Conservation (phyloP, 352 stramenopile genomes). For the Albugo laibachii region DNA sequence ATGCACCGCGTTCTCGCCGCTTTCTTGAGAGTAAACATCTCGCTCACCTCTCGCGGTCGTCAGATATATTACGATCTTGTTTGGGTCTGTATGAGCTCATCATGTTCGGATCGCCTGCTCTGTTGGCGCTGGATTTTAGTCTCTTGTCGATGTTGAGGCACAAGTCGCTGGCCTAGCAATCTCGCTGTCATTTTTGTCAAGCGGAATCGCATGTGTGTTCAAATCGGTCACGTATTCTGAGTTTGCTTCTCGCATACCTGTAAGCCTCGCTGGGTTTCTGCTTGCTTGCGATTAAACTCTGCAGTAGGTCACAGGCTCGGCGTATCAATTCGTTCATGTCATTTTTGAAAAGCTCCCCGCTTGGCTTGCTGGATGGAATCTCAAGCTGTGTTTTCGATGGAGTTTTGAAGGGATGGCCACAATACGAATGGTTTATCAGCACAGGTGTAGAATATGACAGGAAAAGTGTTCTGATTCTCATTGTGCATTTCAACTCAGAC, state of each 20-base stretch:
- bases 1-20: neutral
- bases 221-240: constrained; percentile 84
- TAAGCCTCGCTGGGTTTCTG: constrained; percentile 11
- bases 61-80: no score
- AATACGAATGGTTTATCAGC: no score
- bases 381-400: constrained; percentile 86
- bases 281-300: neutral
- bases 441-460: no score
- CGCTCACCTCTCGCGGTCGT: no score
- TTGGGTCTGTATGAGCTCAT: constrained; percentile 61
- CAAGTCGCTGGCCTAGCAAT: constrained; percentile 73
- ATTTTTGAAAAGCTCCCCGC: constrained; percentile 74
- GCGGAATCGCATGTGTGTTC: constrained; percentile 76
- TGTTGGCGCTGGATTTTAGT: constrained; percentile 85
- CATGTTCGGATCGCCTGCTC: constrained; percentile 82
- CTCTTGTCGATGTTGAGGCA: constrained; percentile 69
- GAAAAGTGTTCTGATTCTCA: no score
- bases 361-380: constrained; percentile 85
- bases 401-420: no score
- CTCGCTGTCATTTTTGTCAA: constrained; percentile 82
- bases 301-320: constrained; percentile 58
- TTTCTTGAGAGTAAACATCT: no score
- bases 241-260: constrained; percentile 67
- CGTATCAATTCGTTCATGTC: constrained; percentile 82
- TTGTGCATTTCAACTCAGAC: no score